Conservation (phyloP, 1,284 basidiomycete genomes). For the Coniferiporia sulphurascens region DNA sequence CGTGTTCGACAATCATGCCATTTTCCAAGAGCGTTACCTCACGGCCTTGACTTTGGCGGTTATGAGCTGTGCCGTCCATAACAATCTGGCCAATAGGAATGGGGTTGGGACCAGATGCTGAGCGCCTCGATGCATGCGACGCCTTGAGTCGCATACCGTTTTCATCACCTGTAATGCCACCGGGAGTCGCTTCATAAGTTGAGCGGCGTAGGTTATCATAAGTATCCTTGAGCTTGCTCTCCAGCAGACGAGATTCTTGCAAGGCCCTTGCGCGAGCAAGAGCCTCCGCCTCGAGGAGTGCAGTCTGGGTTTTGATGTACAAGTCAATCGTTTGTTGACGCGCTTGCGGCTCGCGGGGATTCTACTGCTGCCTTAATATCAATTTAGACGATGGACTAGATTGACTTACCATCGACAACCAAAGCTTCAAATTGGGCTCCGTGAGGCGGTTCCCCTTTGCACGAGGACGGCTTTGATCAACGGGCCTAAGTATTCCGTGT, state of each 20-base stretch:
- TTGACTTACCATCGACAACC: slow-evolving; percentile 75
- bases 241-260: slow-evolving; percentile 70
- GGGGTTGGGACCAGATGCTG: slow-evolving; percentile 22
- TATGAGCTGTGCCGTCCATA: slow-evolving; percentile 7
- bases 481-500: slow-evolving; percentile 34
- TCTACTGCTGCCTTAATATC: slow-evolving; percentile 37
- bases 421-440: slow-evolving; percentile 80
- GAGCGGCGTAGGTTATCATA: slow-evolving; percentile 74
- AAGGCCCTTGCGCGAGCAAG: slow-evolving; percentile 68
- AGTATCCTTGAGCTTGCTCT: slow-evolving; percentile 69
- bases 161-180: slow-evolving; percentile 23
- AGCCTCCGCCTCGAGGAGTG: slow-evolving; percentile 69
- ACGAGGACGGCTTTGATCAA: slow-evolving; percentile 51
- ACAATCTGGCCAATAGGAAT: slow-evolving; percentile 33
- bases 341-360: slow-evolving; percentile 75
- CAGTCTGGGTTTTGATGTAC: slow-evolving; percentile 69
- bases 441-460: slow-evolving; percentile 67
- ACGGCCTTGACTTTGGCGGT: slow-evolving; percentile 31
- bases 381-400: slow-evolving; percentile 17
- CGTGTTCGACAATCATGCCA: slow-evolving; percentile 81
- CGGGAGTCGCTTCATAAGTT: slow-evolving; percentile 56
- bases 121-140: slow-evolving; percentile 52
- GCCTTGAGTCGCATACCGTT: slow-evolving; percentile 4
- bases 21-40: slow-evolving; percentile 79
- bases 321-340: slow-evolving; percentile 64